Base-by-base conservation (phyloP, 352 stramenopile species). In the Globisporangium polare region DNA sequence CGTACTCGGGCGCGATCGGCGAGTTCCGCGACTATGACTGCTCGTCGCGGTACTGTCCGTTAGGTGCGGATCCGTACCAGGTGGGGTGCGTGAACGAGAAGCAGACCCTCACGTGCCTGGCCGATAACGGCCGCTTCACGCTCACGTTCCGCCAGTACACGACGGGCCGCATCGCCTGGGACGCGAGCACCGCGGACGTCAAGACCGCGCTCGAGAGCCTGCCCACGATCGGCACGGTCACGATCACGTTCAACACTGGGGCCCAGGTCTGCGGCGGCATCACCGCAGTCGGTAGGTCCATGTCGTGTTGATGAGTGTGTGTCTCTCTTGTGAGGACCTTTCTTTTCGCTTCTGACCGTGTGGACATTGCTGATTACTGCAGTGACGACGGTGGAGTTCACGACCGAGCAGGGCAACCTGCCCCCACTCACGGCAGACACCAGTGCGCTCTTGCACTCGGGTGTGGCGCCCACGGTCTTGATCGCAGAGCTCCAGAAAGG, bases 11-110 rank as follows among this genome's bases (percentile, higher is more conserved):
- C 2, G 78, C 77, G 3, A 73, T 77, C 17, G 75, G 80, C 15
- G 79, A 86, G 45, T 79, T 84, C 54, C 70, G 65, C 3, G 69
- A 72, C 26, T 86, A 83, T 53, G 73, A 87, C 47, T 98, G 95
- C 77, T 80, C 74, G 17, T 60, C 79, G 39, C 73, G 80, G 20
- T 93, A 90, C 60, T 98, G 94, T 63, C 91, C 90, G 18, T 71
- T 86, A 10, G 94, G 92, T 41, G 92, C 94, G 29, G 90, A 97
- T 54, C 90, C 88, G 24, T 81, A 87, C 49, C 77, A 90, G 10
- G 69, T 65, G 0, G 82, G 73, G 29, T 83, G 74, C 39, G 77
- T 89, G 46, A 86, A 93, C 52, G 83, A 93, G 64, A 81, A 83
- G 46, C 83, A 91, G 58, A 86, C 69, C 2, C 52, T 93, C 4